These are phyloP conservation scores for Lophiotrema nucula DNA, from an alignment of 495 filamentous ascomycete genomes.

Conservation along the genomic window DNA sequence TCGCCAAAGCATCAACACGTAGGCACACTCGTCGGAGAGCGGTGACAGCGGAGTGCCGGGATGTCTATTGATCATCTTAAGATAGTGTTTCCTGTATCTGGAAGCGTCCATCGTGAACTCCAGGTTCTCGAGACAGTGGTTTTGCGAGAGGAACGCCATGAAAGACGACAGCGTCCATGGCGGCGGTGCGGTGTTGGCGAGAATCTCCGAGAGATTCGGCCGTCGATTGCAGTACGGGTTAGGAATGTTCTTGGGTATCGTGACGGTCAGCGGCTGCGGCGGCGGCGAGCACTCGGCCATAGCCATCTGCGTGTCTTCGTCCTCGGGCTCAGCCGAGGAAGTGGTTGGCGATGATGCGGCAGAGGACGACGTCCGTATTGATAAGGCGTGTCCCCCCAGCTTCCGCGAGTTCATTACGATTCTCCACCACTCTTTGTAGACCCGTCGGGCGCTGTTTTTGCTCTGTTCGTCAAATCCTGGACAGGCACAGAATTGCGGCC, in stretches of 20 bases:
- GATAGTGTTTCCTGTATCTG: constrained; percentile 78
- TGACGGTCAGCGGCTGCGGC: constrained; percentile 62
- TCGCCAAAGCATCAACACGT: constrained; percentile 71
- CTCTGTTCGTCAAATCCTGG: constrained; percentile 23
- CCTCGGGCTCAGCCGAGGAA: constrained; percentile 19
- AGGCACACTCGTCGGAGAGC: constrained; percentile 60
- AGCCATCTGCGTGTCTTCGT: constrained; percentile 53
- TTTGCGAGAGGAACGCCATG: constrained; percentile 95
- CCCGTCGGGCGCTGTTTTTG: constrained; percentile 23
- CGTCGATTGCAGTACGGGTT: constrained; percentile 66
- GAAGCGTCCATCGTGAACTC: constrained; percentile 97
- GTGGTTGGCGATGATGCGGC: constrained; percentile 31
- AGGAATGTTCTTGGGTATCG: constrained; percentile 47
- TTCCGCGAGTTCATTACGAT: constrained; percentile 35
- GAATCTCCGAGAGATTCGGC: constrained; percentile 82
- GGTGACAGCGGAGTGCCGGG: constrained; percentile 45
- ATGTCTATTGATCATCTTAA: constrained; percentile 51
- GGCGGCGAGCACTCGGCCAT: constrained; percentile 44
- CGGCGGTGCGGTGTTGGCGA: constrained; percentile 79
- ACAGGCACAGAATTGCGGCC: constrained; percentile 26
- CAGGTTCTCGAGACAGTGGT: constrained; percentile 94
- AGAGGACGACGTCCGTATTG: constrained; percentile 30
- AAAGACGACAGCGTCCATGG: constrained; percentile 94
- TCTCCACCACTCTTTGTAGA: constrained; percentile 33
- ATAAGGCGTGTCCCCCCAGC: constrained; percentile 11